Conservation (phyloP, 2,329 filamentous ascomycete species). For the Pseudocercospora fijiensis region DNA sequence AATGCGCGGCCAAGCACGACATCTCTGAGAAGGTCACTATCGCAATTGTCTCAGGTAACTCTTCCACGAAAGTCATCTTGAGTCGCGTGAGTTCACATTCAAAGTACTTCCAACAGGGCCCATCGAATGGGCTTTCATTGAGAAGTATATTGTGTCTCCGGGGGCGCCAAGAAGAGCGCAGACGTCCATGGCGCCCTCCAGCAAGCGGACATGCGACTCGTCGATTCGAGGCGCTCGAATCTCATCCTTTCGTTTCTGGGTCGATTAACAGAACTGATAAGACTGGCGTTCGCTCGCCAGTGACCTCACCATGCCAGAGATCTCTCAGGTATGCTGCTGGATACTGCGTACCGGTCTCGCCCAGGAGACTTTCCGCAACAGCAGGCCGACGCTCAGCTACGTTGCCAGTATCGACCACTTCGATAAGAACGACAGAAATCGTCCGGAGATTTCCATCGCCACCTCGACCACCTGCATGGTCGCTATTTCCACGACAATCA, state of each 20-base stretch:
- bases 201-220: slow-evolving; percentile 34
- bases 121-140: neutral
- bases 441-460: slow-evolving; percentile 30
- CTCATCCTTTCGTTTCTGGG: slow-evolving; percentile 31
- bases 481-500: neutral
- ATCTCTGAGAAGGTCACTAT: neutral
- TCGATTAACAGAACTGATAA: slow-evolving; percentile 1
- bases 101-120: slow-evolving; percentile 3
- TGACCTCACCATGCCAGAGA: slow-evolving; percentile 22
- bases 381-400: slow-evolving; percentile 22
- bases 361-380: slow-evolving; percentile 24
- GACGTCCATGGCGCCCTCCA: slow-evolving; percentile 34
- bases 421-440: slow-evolving; percentile 28
- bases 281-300: neutral
- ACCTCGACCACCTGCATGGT: slow-evolving; percentile 12
- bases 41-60: slow-evolving; percentile 1
- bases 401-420: slow-evolving; percentile 21
- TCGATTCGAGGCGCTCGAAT: slow-evolving; percentile 22
- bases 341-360: slow-evolving; percentile 27
- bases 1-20: neutral
- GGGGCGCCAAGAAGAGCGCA: neutral
- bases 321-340: slow-evolving; percentile 28
- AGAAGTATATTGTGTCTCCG: neutral
- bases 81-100: neutral
- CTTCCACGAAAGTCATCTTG: neutral